Evolutionary conservation across 1,284 basidiomycete species (phyloP).

Genomic region (Malassezia restricta): DNA sequence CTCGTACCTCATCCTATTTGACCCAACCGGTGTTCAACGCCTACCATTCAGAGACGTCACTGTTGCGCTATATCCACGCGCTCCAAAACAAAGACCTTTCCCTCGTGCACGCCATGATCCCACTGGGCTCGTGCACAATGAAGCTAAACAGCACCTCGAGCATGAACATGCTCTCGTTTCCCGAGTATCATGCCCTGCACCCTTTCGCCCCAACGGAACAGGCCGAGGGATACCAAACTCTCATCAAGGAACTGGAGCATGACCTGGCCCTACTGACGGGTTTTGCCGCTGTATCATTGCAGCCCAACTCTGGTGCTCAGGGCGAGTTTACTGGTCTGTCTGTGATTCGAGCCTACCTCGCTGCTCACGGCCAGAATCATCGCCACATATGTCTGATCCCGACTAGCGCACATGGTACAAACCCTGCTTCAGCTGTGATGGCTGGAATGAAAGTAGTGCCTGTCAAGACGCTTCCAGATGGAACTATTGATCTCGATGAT

Average conservation of each 20-base stretch:
- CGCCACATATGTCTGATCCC: conserved; percentile 89
- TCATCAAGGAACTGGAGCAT: conserved; percentile 78
- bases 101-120: conserved; percentile 91
- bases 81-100: conserved; percentile 88
- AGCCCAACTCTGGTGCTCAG: conserved; percentile 92
- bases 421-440: conserved; percentile 69
- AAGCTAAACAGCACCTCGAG: conserved; percentile 55
- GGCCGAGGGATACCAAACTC: conserved; percentile 69
- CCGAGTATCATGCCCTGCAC: conserved; percentile 77
- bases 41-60: conserved; percentile 93
- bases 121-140: conserved; percentile 62
- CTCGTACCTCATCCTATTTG: conserved; percentile 64
- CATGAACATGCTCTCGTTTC: conserved; percentile 90
- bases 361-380: conserved; percentile 69
- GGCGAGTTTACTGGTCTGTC: conserved; percentile 90
- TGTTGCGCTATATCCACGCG: conserved; percentile 79
- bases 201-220: conserved; percentile 85
- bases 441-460: conserved; percentile 90
- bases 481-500: conserved; percentile 77
- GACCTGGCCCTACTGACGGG: conserved; percentile 90
- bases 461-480: conserved; percentile 74
- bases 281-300: conserved; percentile 82
- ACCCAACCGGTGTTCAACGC: conserved; percentile 74
- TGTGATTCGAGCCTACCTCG: conserved; percentile 87
- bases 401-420: conserved; percentile 82